A percentile compares a stretch with the other conserved stretches of the same genome.
Evolutionary conservation across 148 eudicot species (phyloP).

Genomic region (Polygonum maritimum): DNA sequence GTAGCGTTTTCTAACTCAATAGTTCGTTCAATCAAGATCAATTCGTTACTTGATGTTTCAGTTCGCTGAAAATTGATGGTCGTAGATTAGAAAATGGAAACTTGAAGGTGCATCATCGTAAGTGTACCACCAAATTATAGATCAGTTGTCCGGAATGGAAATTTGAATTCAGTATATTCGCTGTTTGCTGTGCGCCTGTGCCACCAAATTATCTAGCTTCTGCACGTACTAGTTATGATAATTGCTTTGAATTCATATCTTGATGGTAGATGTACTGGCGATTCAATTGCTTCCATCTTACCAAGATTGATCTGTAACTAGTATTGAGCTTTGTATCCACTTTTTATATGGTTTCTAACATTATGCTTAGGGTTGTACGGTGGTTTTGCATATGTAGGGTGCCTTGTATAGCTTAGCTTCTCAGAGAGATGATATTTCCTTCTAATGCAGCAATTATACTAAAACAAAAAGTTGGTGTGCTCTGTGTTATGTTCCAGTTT

Average conservation of each 20-base stretch:
- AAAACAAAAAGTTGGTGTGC: not conserved
- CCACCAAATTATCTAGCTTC: not conserved
- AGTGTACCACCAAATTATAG: not conserved
- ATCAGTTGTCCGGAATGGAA: not conserved
- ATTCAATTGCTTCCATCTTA: not conserved
- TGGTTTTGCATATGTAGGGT: not conserved
- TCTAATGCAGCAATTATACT: not conserved
- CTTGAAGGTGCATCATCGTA: not conserved
- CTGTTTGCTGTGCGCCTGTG: not conserved
- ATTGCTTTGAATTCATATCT: not conserved
- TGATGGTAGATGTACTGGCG: not conserved
- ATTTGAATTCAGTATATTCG: not conserved
- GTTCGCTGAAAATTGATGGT: not conserved
- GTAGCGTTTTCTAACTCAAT: not conserved
- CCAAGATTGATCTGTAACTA: not conserved
- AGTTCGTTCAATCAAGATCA: not conserved
- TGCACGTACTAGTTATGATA: not conserved
- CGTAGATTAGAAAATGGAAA: not conserved
- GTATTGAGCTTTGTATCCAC: not conserved
- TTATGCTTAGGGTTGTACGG: not conserved
- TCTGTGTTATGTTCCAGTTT: constrained; percentile 46
- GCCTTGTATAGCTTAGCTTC: not conserved
- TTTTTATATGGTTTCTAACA: not conserved
- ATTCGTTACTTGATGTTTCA: not conserved
- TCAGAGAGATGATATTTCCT: not conserved